These are phyloP conservation scores for Capillidium heterosporum DNA, from an alignment of 371 early-diverging fungal genomes.

Conservation along the genomic window DNA sequence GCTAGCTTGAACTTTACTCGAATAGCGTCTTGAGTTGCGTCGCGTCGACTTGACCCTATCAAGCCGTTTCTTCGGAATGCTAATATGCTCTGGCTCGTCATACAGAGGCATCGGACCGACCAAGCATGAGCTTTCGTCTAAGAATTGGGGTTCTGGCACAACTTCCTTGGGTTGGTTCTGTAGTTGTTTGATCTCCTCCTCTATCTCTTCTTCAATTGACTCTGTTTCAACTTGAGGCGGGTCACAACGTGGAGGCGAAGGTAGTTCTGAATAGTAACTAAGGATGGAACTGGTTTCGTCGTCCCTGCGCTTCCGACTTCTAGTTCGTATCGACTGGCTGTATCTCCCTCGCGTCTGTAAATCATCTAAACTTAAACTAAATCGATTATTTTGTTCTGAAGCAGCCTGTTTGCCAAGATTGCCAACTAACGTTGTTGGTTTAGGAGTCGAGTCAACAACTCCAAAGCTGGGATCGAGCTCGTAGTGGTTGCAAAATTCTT, in stretches of 20 bases:
- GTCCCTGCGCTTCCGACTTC: neutral
- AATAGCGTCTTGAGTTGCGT: neutral
- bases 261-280: neutral
- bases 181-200: neutral
- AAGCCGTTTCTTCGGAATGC: neutral
- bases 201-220: neutral
- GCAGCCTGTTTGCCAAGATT: too few relatives aligned
- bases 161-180: neutral
- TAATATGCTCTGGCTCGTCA: neutral
- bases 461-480: too few relatives aligned
- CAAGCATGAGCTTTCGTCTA: neutral
- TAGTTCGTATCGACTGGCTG: neutral
- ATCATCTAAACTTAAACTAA: slow-evolving; percentile 1
- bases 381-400: too few relatives aligned
- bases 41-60: neutral
- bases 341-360: slow-evolving; percentile 4
- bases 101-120: neutral
- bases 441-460: too few relatives aligned
- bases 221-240: neutral
- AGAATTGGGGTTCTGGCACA: neutral
- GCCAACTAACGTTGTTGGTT: too few relatives aligned
- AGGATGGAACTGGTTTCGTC: neutral
- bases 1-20: neutral
- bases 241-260: neutral
- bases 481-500: too few relatives aligned